These are phyloP conservation scores for Pleurotus salmoneostramineus DNA, from an alignment of 768 basidiomycete species.

Conservation along the genomic window DNA sequence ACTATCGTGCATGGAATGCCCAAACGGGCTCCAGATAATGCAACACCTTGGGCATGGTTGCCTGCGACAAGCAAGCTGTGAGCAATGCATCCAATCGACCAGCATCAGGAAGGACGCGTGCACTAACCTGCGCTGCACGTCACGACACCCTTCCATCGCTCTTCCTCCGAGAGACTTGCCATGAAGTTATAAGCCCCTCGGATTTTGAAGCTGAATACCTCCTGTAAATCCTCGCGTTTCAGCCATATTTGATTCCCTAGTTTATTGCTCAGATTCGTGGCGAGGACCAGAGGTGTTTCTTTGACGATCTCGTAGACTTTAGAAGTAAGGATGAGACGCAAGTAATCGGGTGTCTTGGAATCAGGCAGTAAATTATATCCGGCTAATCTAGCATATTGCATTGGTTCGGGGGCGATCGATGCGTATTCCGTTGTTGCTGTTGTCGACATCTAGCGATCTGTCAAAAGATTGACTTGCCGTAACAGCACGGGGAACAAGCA, in stretches of 20 bases:
- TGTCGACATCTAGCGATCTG: constrained; percentile 28
- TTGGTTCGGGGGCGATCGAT: constrained; percentile 62
- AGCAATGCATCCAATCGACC: constrained; percentile 8
- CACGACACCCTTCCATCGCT: constrained; percentile 95
- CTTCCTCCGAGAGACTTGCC: constrained; percentile 82
- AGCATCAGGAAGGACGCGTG: constrained; percentile 32
- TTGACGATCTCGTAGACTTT: constrained; percentile 88
- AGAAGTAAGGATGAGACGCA: constrained; percentile 81
- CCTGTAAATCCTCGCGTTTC: constrained; percentile 95
- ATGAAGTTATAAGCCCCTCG: constrained; percentile 99
- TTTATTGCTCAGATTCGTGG: constrained; percentile 80
- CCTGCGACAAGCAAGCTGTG: constrained; percentile 42
- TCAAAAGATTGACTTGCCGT: too few relatives aligned
- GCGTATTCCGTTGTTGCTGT: constrained; percentile 63
- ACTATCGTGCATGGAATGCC: constrained; percentile 97
- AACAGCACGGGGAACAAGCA: too few relatives aligned
- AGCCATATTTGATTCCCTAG: constrained; percentile 94
- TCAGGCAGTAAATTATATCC: constrained; percentile 61
- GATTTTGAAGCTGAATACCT: constrained; percentile 99
- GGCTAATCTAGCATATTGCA: constrained; percentile 63
- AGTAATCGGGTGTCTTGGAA: constrained; percentile 77
- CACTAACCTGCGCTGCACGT: constrained; percentile 97
- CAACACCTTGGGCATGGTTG: constrained; percentile 98
- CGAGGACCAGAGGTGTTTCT: constrained; percentile 87
- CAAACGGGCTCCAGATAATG: constrained; percentile 85